Evolutionary conservation across 1,284 basidiomycete genomes (phyloP).

Genomic region (Leccinum cinnamomeum): DNA sequence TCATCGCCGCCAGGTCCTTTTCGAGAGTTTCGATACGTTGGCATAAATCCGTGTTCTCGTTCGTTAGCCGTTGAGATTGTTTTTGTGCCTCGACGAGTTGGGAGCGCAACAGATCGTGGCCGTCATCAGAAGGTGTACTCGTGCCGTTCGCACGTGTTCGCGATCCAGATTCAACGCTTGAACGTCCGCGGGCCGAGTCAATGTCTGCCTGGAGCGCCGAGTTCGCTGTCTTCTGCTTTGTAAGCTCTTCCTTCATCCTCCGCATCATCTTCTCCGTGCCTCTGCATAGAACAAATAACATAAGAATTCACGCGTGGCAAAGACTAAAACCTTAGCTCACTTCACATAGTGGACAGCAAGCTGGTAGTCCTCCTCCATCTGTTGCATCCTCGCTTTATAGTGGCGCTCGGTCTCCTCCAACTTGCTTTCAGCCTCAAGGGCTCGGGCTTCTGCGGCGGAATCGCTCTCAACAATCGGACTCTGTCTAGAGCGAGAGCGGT

Average conservation of each 20-base stretch:
- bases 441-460: conserved; percentile 54
- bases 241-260: conserved; percentile 92
- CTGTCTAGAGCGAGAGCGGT: conserved; percentile 55
- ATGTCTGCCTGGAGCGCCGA: conserved; percentile 78
- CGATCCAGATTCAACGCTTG: conserved; percentile 55
- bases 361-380: conserved; percentile 95
- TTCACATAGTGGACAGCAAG: conserved; percentile 90
- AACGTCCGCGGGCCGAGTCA: conserved; percentile 61
- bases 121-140: conserved; percentile 73
- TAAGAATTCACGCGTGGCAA: conserved; percentile 13
- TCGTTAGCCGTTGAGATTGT: conserved; percentile 65
- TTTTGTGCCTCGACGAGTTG: conserved; percentile 73
- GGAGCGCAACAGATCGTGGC: conserved; percentile 60
- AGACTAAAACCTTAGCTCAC: conserved; percentile 48
- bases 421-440: conserved; percentile 67
- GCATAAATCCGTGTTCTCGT: conserved; percentile 76
- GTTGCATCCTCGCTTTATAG: conserved; percentile 75
- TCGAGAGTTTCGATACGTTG: conserved; percentile 73
- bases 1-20: conserved; percentile 69
- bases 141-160: conserved; percentile 74
- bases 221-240: conserved; percentile 85
- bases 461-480: conserved; percentile 45
- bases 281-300: conserved; percentile 47
- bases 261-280: conserved; percentile 99
- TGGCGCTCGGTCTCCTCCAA: conserved; percentile 77